A percentile compares a stretch with the other conserved stretches of the same genome.
phyloP scores from a whole-genome alignment of 73 alveolate species.

The Durusdinium trenchii region DNA sequence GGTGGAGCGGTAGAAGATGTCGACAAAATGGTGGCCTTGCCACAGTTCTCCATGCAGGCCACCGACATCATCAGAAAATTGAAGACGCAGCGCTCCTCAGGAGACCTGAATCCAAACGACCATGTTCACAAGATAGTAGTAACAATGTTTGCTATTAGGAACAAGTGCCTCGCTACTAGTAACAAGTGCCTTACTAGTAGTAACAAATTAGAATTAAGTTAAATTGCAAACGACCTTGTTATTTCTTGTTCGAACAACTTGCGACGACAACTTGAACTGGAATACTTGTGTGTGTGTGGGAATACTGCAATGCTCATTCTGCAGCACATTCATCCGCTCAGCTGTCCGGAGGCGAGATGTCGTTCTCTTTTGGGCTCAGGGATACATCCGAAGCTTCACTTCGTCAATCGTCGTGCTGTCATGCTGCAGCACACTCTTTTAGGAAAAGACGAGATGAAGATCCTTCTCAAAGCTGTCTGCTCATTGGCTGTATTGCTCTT shows the following conservation, averaged over 20 bases:
- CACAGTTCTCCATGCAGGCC: constrained; percentile 96
- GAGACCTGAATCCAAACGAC: constrained; percentile 32
- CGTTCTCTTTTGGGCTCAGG: too few relatives aligned
- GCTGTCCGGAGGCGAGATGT: too few relatives aligned
- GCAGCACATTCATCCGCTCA: too few relatives aligned
- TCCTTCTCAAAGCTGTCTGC: background rate
- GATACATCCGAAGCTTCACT: background rate
- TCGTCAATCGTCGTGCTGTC: constrained; percentile 5
- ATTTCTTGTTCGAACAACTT: too few relatives aligned
- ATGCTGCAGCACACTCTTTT: background rate
- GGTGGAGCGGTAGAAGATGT: background rate
- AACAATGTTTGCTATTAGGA: background rate
- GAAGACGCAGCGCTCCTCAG: constrained; percentile 78
- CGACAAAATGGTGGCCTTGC: constrained; percentile 26
- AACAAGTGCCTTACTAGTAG: too few relatives aligned
- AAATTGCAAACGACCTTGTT: too few relatives aligned
- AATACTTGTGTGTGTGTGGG: too few relatives aligned
- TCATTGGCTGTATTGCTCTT: too few relatives aligned
- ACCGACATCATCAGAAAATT: constrained; percentile 69
- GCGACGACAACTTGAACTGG: too few relatives aligned
- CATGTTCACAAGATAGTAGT: background rate
- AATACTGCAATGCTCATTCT: too few relatives aligned
- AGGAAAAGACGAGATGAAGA: background rate
- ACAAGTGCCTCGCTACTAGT: too few relatives aligned
- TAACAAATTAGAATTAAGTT: too few relatives aligned